Evolutionary conservation across 176 grass and related monocot genomes (phyloP), one percentile per base, ranked within the genome.

Genomic region (Chloris gayana): DNA sequence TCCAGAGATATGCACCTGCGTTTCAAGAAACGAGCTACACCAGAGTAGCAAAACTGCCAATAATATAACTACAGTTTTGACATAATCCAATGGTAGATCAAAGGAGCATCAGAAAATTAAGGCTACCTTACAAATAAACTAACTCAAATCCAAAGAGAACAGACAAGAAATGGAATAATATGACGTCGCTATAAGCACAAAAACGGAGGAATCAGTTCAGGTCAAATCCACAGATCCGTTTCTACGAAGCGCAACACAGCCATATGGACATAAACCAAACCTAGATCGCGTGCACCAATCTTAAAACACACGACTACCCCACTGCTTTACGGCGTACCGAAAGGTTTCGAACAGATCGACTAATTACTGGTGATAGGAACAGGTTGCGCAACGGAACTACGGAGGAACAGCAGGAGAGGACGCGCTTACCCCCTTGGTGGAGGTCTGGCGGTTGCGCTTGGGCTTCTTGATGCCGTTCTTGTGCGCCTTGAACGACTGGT

Each of bases 401-500:
- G 8, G 2, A 67, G 19, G 14, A 58, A 41, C 0, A 41, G 21
- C 25, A 32, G 53, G 64, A 9, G 21, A 4, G 46, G 62, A n/a
- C 15, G 1, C 1, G 57, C 72, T 27, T 82, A 95, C 93, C 84
- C 93, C 93, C 41, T 95, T 95, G 84, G 93, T 95, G 78, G 93
- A 95, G 47, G 87, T 83, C 78, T 95, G 89, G 69, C 85, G 89
- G 38, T 92, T 74, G 71, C 89, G 88, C 84, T 89, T 92, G 56
- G 93, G 89, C 89, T 95, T 95, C 89, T 95, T 95, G 82, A 95
- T 95, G 51, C 93, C 93, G 74, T 95, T 95, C 84, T 56, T 95
- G 78, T 95, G 93, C 69, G 93, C 93, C 85, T 95, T 95, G 87
- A 81, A 85, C 21, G 89, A 92, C 78, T 92, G 93, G 89, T 95